Percentiles rank a stretch among this genome's conserved stretches.
Conservation (phyloP, 495 filamentous ascomycete genomes). For the Extremus antarcticus region DNA sequence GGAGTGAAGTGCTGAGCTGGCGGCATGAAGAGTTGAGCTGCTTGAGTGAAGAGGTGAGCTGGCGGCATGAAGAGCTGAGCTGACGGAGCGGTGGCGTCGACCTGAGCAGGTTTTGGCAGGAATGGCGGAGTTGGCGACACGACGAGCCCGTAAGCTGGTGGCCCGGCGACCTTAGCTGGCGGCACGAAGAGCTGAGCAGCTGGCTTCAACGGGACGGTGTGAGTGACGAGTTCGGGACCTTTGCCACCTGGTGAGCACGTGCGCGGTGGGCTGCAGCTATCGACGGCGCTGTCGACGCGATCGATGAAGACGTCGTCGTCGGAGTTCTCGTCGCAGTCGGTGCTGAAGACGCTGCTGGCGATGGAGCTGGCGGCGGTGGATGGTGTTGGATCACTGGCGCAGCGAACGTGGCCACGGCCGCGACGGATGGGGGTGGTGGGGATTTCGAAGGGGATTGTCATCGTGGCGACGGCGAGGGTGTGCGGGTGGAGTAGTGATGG, state of each 20-base stretch:
- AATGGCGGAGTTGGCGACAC: too few species aligned
- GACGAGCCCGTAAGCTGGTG: too few species aligned
- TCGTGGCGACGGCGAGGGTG: neutral
- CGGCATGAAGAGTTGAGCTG: too few species aligned
- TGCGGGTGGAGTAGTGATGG: neutral
- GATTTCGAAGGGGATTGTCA: neutral
- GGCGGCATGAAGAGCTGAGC: too few species aligned
- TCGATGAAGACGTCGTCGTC: neutral
- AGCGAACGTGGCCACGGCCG: neutral
- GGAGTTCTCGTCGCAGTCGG: neutral
- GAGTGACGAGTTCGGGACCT: neutral
- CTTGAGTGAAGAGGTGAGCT: too few species aligned
- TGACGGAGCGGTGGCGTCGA: too few species aligned
- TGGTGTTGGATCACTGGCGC: neutral
- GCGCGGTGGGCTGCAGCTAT: too few species aligned
- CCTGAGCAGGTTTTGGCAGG: too few species aligned
- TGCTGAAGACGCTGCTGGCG: neutral
- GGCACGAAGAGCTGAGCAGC: too few species aligned
- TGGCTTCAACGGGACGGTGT: neutral
- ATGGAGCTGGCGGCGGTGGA: neutral
- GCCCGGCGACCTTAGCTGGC: too few species aligned
- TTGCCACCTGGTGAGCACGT: too few species aligned
- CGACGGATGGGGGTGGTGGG: neutral
- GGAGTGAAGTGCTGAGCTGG: neutral
- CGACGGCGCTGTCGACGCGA: neutral